Evolutionary conservation across 345 rosid genomes (phyloP).

Genomic region (Lepidium africanum): DNA sequence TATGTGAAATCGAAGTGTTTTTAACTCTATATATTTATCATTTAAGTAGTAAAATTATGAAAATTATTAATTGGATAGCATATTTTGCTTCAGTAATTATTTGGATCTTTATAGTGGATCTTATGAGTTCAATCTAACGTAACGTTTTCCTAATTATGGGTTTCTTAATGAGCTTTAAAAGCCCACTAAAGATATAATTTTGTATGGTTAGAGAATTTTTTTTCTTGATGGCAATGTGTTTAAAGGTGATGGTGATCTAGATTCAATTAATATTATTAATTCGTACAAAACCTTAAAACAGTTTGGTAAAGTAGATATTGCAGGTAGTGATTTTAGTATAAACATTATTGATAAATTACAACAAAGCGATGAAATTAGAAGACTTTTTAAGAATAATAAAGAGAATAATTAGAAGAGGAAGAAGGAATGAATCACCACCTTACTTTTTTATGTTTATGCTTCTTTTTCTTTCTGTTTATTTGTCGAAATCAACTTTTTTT

Average conservation of each 20-base stretch:
- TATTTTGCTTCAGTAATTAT: too few species aligned
- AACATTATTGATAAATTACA: neutral
- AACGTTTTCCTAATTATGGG: neutral
- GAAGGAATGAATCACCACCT: slow-evolving; percentile 9
- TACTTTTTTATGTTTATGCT: slow-evolving; percentile 16
- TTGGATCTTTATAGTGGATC: too few species aligned
- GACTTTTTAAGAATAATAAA: neutral
- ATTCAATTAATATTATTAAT: neutral
- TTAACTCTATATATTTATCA: too few species aligned
- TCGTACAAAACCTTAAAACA: neutral
- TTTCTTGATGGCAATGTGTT: neutral
- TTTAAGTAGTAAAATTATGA: too few species aligned
- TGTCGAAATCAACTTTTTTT: slow-evolving; percentile 17
- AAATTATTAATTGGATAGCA: too few species aligned
- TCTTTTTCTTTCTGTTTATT: slow-evolving; percentile 20
- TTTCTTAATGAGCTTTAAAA: neutral
- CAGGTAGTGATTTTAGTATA: neutral
- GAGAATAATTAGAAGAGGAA: slow-evolving; percentile 21
- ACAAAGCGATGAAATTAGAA: slow-evolving; percentile 12
- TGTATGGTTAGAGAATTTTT: neutral
- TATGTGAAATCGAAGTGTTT: too few species aligned
- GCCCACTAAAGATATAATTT: neutral
- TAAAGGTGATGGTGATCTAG: neutral
- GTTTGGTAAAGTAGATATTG: slow-evolving; percentile 7
- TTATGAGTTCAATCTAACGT: neutral